Percentiles rank a stretch among this genome's conserved stretches.
phyloP scores from a whole-genome alignment of 768 basidiomycete species.

The Sistotremastrum suecicum region DNA sequence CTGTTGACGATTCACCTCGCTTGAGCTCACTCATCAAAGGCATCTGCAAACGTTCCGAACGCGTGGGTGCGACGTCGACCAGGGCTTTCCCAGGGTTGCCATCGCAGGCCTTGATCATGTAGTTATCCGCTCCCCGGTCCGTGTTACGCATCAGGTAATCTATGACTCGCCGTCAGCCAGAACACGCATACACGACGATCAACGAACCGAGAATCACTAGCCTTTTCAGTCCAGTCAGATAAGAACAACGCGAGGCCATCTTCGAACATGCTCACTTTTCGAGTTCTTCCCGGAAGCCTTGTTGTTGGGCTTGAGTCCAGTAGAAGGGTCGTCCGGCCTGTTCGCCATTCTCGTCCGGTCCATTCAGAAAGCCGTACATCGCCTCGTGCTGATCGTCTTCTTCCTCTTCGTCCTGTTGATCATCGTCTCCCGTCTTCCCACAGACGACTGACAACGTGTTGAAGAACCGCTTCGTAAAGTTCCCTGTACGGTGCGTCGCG shows the following conservation, averaged over 20 bases:
- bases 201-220: slow-evolving; percentile 66
- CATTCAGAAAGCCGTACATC: slow-evolving; percentile 3
- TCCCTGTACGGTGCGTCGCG: slow-evolving; percentile 60
- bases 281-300: slow-evolving; percentile 74
- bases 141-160: slow-evolving; percentile 92
- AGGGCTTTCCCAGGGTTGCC: slow-evolving; percentile 64
- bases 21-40: slow-evolving; percentile 62
- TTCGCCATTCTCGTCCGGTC: slow-evolving; percentile 21
- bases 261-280: slow-evolving; percentile 48
- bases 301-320: slow-evolving; percentile 68
- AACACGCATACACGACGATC: not conserved
- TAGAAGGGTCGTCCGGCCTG: slow-evolving; percentile 41
- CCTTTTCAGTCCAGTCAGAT: slow-evolving; percentile 23
- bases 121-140: slow-evolving; percentile 78
- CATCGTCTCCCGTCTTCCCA: slow-evolving; percentile 66
- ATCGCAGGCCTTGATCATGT: slow-evolving; percentile 87
- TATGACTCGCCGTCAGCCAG: slow-evolving; percentile 13
- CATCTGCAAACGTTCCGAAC: slow-evolving; percentile 51
- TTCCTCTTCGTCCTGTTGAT: slow-evolving; percentile 63
- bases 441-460: slow-evolving; percentile 67
- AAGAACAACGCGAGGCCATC: slow-evolving; percentile 1
- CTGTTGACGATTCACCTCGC: slow-evolving; percentile 25
- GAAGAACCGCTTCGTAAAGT: slow-evolving; percentile 50
- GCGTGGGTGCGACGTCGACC: slow-evolving; percentile 67
- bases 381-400: slow-evolving; percentile 24